A percentile compares a stretch with the other conserved stretches of the same genome.
Evolutionary conservation across 352 stramenopile genomes (phyloP).

Genomic region (Pythium monospermum): DNA sequence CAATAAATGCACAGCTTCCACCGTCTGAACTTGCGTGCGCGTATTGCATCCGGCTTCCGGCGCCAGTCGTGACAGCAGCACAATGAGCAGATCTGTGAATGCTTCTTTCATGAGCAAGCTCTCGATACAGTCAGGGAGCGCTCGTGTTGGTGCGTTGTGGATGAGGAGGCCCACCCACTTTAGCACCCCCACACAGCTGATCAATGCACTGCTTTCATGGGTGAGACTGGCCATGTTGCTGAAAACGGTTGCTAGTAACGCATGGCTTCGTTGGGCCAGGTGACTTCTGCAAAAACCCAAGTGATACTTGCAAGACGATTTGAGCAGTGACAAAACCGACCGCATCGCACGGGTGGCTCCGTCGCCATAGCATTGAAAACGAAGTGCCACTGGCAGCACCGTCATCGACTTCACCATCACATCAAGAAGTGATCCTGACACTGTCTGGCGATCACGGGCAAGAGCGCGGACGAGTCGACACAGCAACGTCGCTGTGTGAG

Average conservation of each 20-base stretch:
- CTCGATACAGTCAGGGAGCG: too few species aligned
- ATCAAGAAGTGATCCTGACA: background rate
- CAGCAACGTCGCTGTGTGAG: background rate
- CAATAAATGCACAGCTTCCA: too few species aligned
- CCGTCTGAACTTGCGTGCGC: too few species aligned
- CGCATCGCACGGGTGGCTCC: too few species aligned
- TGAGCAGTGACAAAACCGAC: background rate
- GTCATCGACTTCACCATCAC: background rate
- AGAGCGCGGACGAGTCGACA: background rate
- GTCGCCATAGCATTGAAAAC: background rate
- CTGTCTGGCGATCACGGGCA: background rate
- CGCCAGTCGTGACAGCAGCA: too few species aligned
- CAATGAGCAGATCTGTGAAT: too few species aligned
- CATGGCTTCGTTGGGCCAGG: background rate
- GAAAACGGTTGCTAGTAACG: background rate
- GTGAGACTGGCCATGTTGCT: background rate
- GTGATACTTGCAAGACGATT: slow-evolving; percentile 9
- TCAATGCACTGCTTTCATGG: too few species aligned
- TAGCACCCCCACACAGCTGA: too few species aligned
- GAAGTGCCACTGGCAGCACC: background rate
- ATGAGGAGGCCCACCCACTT: too few species aligned
- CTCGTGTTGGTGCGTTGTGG: too few species aligned
- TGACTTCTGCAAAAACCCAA: slow-evolving; percentile 1
- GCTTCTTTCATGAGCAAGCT: too few species aligned
- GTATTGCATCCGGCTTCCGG: too few species aligned